A percentile compares a stretch with the other conserved stretches of the same genome.
phyloP scores from a whole-genome alignment of 352 stramenopile species.

The Albugo candida region DNA sequence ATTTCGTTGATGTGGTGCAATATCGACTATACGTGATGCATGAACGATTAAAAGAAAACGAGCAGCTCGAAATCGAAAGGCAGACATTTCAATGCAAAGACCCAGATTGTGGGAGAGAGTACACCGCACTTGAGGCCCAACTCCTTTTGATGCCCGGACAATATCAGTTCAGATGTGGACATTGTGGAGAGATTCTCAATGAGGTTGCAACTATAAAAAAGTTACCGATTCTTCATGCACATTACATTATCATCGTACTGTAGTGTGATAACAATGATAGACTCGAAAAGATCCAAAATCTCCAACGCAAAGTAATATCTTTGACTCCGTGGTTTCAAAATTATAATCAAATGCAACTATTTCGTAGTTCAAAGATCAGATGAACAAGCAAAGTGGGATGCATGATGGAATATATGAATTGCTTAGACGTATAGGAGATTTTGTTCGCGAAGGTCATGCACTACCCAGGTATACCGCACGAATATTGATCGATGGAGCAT shows the following conservation, averaged over 20 bases:
- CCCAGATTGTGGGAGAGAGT: constrained; percentile 67
- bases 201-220: constrained; percentile 17
- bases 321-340: constrained; percentile 1
- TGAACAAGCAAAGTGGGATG: constrained; percentile 70
- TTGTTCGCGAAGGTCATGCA: constrained; percentile 47
- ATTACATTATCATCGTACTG: too few relatives aligned
- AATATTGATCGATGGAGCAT: neutral
- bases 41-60: constrained; percentile 66
- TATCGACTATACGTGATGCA: constrained; percentile 78
- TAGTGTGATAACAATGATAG: constrained; percentile 76
- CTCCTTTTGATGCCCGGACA: constrained; percentile 62
- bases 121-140: constrained; percentile 71
- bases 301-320: constrained; percentile 48
- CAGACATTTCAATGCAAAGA: constrained; percentile 78
- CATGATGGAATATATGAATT: constrained; percentile 78
- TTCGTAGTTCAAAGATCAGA: constrained; percentile 63
- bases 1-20: constrained; percentile 79
- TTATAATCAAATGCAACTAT: neutral
- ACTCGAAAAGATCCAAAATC: constrained; percentile 41
- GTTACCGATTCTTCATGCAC: too few relatives aligned
- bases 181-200: constrained; percentile 70
- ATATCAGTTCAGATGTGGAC: constrained; percentile 68
- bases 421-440: constrained; percentile 56
- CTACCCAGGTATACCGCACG: constrained; percentile 25
- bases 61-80: constrained; percentile 73